phyloP scores from a whole-genome alignment of 768 basidiomycete genomes.

The Tricholoma terreum region DNA sequence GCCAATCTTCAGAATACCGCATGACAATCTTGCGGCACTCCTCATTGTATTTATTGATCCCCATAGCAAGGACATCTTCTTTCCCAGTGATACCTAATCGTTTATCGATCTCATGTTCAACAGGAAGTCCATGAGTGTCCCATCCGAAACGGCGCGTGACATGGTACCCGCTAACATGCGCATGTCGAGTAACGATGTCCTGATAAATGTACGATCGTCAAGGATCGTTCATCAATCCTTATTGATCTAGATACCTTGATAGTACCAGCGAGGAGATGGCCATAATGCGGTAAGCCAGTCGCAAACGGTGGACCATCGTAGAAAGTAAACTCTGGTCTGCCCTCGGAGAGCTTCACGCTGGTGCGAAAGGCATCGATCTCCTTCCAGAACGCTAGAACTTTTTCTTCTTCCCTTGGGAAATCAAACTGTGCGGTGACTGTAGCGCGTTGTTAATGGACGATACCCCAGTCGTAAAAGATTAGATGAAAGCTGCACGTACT shows the following conservation, averaged over 20 bases:
- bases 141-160: slow-evolving; percentile 95
- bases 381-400: slow-evolving; percentile 87
- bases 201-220: slow-evolving; percentile 28
- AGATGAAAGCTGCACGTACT: slow-evolving; percentile 41
- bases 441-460: slow-evolving; percentile 10
- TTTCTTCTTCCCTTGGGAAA: slow-evolving; percentile 87
- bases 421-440: slow-evolving; percentile 74
- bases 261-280: slow-evolving; percentile 88
- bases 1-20: slow-evolving; percentile 95
- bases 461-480: slow-evolving; percentile 4
- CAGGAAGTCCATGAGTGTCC: slow-evolving; percentile 98
- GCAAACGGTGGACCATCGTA: slow-evolving; percentile 98
- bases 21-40: slow-evolving; percentile 97
- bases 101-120: slow-evolving; percentile 99
- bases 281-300: slow-evolving; percentile 95
- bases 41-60: slow-evolving; percentile 96
- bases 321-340: slow-evolving; percentile 88
- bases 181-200: slow-evolving; percentile 98
- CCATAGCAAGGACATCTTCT: slow-evolving; percentile 92
- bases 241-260: slow-evolving; percentile 61
- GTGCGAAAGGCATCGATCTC: slow-evolving; percentile 98
- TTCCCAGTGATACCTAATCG: slow-evolving; percentile 87
- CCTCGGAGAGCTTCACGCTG: slow-evolving; percentile 87
- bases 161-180: slow-evolving; percentile 88
- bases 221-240: background rate